These are phyloP conservation scores for Citrullus mucosospermus DNA, from an alignment of 306 rosid species.

Conservation along the genomic window DNA sequence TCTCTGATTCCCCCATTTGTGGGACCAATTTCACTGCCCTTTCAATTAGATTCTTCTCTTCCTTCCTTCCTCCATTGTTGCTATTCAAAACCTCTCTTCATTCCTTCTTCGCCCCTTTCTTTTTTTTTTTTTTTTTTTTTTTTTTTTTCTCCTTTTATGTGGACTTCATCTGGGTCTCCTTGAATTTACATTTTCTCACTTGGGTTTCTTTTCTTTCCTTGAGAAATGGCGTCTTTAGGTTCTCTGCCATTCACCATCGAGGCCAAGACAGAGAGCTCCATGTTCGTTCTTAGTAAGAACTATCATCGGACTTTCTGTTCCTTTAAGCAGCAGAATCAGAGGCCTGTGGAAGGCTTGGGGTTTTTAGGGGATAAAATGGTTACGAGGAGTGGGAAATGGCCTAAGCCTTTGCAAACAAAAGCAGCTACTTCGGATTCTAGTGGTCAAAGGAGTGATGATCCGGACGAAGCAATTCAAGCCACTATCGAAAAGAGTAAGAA, in stretches of 20 bases:
- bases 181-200: background rate
- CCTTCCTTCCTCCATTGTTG: background rate
- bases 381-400: slow-evolving; percentile 22
- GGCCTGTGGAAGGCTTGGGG: slow-evolving; percentile 11
- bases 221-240: slow-evolving; percentile 40
- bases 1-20: background rate
- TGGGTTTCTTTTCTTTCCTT: background rate
- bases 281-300: slow-evolving; percentile 20
- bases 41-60: background rate
- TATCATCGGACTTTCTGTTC: slow-evolving; percentile 7
- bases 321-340: slow-evolving; percentile 15
- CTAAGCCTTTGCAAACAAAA: slow-evolving; percentile 26
- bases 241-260: slow-evolving; percentile 34
- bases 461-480: slow-evolving; percentile 43
- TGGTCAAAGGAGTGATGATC: slow-evolving; percentile 29
- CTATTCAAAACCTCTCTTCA: background rate
- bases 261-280: slow-evolving; percentile 26
- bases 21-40: background rate
- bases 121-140: no score
- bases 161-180: slow-evolving; percentile 2
- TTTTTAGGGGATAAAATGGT: slow-evolving; percentile 25
- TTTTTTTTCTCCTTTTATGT: background rate
- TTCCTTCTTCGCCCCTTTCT: background rate
- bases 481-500: slow-evolving; percentile 78
- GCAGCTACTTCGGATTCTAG: slow-evolving; percentile 16